Evolutionary conservation across 129 eudicot species (phyloP), one percentile per base, ranked within the genome.

Genomic region (Chrysanthemum makinoi): DNA sequence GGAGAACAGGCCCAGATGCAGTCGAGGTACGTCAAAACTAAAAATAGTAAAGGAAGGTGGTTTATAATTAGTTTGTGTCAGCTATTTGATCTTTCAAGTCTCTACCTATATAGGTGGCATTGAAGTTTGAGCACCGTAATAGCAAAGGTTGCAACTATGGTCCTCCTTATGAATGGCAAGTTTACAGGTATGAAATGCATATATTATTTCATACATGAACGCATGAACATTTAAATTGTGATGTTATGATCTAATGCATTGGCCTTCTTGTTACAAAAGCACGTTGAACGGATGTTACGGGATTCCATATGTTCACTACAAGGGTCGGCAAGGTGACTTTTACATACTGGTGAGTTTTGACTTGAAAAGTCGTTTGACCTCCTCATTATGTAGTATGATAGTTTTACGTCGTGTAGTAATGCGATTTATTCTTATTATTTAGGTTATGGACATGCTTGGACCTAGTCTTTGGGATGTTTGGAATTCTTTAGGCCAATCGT

Each of bases 391-490:
- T 10, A 60, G 33, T 13, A 10, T 2, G 15, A 13, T 24, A 24
- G 6, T 61, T 35, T 18, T 18, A 52, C 3, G 20, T 11, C 39
- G 19, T 64, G 33, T 66, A 63, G 22, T 74, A 54, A 58, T 54
- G 10, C 30, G 50, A n/a, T 53, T 62, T 17, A 54, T 44, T 69
- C 69, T 75, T 54, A 48, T 46, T 69, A 72, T 75, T 50, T 83
- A 95, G 99, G 92, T 95, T 70, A 95, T 95, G 99, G 99, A 95
- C 81, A 95, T 95, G 77, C 97, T 95, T 77, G 99, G 99, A 69
- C 99, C 97, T 33, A 95, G 99, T 83, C 96, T 95, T 73, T 95
- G 99, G 99, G 99, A 95, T 81, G 94, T 95, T 49, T 95, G 97
- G 99, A 95, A 95, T 79, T 82, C 97, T 33, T 83, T 95, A 72